A percentile compares a stretch with the other conserved stretches of the same genome.
These are phyloP conservation scores for Endocalyx cinctus DNA, from an alignment of 2,329 filamentous ascomycete genomes.

Conservation along the genomic window DNA sequence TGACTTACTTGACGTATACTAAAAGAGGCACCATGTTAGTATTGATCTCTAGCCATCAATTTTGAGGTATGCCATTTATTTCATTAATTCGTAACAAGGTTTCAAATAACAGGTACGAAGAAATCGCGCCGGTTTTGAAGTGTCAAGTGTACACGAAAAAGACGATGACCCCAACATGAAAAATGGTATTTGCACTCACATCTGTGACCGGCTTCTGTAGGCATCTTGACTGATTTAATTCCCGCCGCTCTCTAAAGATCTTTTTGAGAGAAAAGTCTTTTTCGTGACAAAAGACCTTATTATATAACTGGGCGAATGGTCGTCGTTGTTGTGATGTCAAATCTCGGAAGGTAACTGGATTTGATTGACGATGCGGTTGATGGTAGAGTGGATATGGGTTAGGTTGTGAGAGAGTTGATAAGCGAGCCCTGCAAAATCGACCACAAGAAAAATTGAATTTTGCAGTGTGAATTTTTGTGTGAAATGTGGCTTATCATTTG, in stretches of 20 bases:
- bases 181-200: too few relatives aligned
- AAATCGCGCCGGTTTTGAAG: too few relatives aligned
- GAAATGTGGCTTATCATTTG: background rate
- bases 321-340: constrained; percentile 36
- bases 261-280: constrained; percentile 37
- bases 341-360: constrained; percentile 19
- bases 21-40: too few relatives aligned
- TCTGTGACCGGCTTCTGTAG: constrained; percentile 84
- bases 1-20: constrained; percentile 89
- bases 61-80: too few relatives aligned
- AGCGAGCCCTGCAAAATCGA: background rate
- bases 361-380: constrained; percentile 16
- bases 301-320: constrained; percentile 30
- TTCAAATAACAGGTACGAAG: too few relatives aligned
- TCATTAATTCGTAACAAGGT: too few relatives aligned
- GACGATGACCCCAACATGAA: too few relatives aligned
- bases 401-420: background rate
- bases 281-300: constrained; percentile 42
- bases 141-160: too few relatives aligned
- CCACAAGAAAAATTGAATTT: too few relatives aligned
- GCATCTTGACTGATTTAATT: constrained; percentile 65
- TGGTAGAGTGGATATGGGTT: background rate
- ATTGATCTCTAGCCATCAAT: too few relatives aligned
- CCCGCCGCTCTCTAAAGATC: constrained; percentile 43
- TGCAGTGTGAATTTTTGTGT: too few relatives aligned